Percentiles rank a stretch among this genome's conserved stretches.
Conservation (phyloP, 1,284 basidiomycete genomes). For the Sporisorium iseilematis-ciliati region DNA sequence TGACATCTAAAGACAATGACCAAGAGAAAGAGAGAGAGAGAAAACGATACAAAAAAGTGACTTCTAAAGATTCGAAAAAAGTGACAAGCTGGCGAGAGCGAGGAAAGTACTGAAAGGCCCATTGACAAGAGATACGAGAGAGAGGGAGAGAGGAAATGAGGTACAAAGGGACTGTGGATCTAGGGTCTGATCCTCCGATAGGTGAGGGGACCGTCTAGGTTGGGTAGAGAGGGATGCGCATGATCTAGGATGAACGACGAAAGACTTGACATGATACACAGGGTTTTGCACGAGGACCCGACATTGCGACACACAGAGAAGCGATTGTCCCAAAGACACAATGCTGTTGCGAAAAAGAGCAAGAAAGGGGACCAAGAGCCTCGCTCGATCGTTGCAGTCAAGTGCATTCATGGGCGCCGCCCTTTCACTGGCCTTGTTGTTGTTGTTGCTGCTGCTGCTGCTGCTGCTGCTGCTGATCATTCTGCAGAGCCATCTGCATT, state of each 20-base stretch:
- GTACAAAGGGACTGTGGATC: background rate
- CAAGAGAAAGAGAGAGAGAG: conserved; percentile 6
- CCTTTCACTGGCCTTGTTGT: conserved; percentile 14
- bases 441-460: conserved; percentile 6
- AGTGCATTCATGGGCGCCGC: background rate
- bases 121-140: background rate
- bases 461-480: conserved; percentile 15
- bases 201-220: conserved; percentile 4
- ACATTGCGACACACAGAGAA: background rate
- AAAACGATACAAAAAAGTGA: conserved; percentile 14
- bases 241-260: background rate
- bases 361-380: too few relatives aligned
- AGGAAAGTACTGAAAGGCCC: conserved; percentile 4
- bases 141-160: background rate
- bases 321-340: conserved; percentile 3
- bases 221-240: background rate
- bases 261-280: conserved; percentile 4
- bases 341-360: too few relatives aligned
- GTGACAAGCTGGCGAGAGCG: background rate
- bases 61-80: background rate
- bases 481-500: conserved; percentile 22
- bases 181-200: background rate
- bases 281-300: background rate
- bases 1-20: conserved; percentile 3
- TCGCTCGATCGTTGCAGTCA: too few relatives aligned